These are phyloP conservation scores for Polytrichum commune DNA, from an alignment of 225 moss, liverwort and hornwort genomes.

Conservation along the genomic window DNA sequence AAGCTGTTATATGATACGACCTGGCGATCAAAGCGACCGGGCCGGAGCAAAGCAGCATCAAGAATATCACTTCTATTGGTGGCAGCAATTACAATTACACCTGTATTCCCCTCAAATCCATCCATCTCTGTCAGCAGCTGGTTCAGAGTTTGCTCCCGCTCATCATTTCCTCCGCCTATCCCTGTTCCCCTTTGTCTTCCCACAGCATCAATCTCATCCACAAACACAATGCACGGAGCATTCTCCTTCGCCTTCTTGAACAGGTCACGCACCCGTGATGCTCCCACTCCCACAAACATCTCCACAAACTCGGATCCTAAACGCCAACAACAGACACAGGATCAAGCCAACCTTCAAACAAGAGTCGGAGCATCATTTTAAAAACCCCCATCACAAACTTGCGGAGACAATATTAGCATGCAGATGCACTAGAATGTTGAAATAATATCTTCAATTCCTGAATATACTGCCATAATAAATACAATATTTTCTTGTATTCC, in stretches of 20 bases:
- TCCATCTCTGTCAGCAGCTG: conserved; percentile 62
- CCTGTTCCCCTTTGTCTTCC: conserved; percentile 58
- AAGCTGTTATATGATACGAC: conserved; percentile 16
- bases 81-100: conserved; percentile 58
- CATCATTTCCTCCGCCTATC: conserved; percentile 58
- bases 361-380: too few species aligned
- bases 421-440: too few species aligned
- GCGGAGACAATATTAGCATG: too few species aligned
- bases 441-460: too few species aligned
- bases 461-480: too few species aligned
- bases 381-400: too few species aligned
- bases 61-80: conserved; percentile 57
- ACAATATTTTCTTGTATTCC: too few species aligned
- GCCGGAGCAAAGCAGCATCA: conserved; percentile 56
- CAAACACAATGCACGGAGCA: conserved; percentile 56
- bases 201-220: conserved; percentile 62
- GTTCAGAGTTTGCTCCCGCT: conserved; percentile 57
- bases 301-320: conserved; percentile 56
- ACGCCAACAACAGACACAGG: too few species aligned
- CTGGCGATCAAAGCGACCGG: conserved; percentile 61
- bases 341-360: too few species aligned
- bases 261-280: conserved; percentile 49
- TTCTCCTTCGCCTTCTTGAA: conserved; percentile 64
- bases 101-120: conserved; percentile 56
- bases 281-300: conserved; percentile 61